Evolutionary conservation across 192 early-diverging fungal species (phyloP).

Genomic region (Umbelopsis ramanniana): DNA sequence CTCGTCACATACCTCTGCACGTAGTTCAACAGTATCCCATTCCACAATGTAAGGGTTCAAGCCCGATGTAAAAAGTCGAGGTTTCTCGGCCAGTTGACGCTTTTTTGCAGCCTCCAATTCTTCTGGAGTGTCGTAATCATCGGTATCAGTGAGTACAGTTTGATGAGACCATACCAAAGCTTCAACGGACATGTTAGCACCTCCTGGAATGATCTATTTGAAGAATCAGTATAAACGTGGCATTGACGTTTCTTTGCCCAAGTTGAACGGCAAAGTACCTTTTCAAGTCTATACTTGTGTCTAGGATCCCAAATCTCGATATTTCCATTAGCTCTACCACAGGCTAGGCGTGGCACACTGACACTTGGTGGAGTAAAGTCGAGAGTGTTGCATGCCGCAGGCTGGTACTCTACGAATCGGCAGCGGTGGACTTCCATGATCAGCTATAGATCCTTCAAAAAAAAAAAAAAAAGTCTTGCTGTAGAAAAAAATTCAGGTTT

Average conservation of each 20-base stretch:
- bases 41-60: slow-evolving; percentile 85
- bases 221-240: too few relatives aligned
- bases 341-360: slow-evolving; percentile 63
- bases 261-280: slow-evolving; percentile 51
- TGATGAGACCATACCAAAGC: slow-evolving; percentile 85
- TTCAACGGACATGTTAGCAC: slow-evolving; percentile 74
- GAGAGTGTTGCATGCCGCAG: slow-evolving; percentile 84
- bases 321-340: slow-evolving; percentile 89
- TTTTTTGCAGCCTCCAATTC: slow-evolving; percentile 60
- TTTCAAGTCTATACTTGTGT: slow-evolving; percentile 74
- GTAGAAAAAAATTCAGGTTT: slow-evolving; percentile 2
- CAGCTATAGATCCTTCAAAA: slow-evolving; percentile 11
- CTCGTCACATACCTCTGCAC: slow-evolving; percentile 54
- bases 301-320: slow-evolving; percentile 91
- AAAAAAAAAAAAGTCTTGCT: slow-evolving; percentile 11
- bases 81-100: slow-evolving; percentile 52
- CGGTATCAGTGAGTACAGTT: slow-evolving; percentile 63
- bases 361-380: slow-evolving; percentile 72
- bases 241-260: not conserved
- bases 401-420: slow-evolving; percentile 87
- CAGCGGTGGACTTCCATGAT: slow-evolving; percentile 80
- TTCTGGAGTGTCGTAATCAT: slow-evolving; percentile 68
- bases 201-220: slow-evolving; percentile 78
- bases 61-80: slow-evolving; percentile 87
- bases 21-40: slow-evolving; percentile 78